Conservation (phyloP, 2,329 filamentous ascomycete genomes). For the Xylariaceae sp. region DNA sequence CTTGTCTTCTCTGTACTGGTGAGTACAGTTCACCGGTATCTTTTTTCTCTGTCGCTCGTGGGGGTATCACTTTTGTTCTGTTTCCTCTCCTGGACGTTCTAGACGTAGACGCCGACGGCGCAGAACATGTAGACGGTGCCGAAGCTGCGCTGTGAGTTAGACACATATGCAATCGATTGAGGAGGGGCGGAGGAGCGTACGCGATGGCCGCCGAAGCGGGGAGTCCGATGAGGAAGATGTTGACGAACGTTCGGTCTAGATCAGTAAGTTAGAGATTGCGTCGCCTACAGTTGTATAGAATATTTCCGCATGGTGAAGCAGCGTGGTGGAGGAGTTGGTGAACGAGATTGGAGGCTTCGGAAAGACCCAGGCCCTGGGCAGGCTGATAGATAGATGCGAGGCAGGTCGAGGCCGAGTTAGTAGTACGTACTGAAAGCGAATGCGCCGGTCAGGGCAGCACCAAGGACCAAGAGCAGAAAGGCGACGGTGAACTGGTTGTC, state of each 20-base stretch:
- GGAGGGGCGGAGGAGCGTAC: constrained; percentile 51
- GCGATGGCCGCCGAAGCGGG: constrained; percentile 86
- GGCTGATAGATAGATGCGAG: neutral
- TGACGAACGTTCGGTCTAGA: constrained; percentile 75
- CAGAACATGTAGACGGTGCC: constrained; percentile 99
- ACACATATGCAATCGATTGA: constrained; percentile 1
- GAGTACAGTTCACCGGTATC: constrained; percentile 38
- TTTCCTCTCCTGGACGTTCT: constrained; percentile 26
- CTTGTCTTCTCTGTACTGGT: constrained; percentile 20
- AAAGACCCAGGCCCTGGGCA: constrained; percentile 1
- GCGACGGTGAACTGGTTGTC: constrained; percentile 78
- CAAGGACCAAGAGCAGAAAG: constrained; percentile 68
- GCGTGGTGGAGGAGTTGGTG: too few relatives aligned
- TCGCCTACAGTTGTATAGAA: too few relatives aligned
- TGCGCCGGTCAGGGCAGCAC: constrained; percentile 68
- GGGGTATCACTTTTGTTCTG: neutral
- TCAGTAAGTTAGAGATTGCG: too few relatives aligned
- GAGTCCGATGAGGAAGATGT: constrained; percentile 71
- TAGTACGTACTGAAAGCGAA: constrained; percentile 75
- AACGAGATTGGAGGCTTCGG: neutral
- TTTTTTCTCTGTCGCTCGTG: constrained; percentile 18
- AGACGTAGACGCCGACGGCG: constrained; percentile 97
- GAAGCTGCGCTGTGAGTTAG: constrained; percentile 55
- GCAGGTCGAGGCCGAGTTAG: neutral
- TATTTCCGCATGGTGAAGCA: too few relatives aligned